Percentiles rank a stretch among this genome's conserved stretches.
Evolutionary conservation across 2,329 filamentous ascomycete species (phyloP).

Genomic region (Pyrenophora tritici-repentis): DNA sequence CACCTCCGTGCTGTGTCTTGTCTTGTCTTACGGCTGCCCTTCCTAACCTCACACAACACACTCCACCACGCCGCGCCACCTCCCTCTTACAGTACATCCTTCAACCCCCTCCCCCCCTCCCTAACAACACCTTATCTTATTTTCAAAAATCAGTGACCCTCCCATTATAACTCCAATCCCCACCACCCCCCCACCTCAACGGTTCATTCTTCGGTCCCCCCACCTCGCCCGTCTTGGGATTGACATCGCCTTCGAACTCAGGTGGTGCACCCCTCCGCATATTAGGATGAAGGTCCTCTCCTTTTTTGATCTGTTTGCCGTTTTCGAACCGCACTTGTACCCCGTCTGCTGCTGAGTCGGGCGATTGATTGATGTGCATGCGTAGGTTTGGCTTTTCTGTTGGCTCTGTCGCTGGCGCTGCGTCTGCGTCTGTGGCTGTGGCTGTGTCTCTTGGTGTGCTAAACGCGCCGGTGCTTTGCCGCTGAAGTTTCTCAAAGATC

Average conservation of each 20-base stretch:
- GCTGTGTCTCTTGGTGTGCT: constrained; percentile 62
- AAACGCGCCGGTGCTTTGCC: constrained; percentile 74
- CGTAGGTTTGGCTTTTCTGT: constrained; percentile 43
- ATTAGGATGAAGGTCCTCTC: constrained; percentile 71
- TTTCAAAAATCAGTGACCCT: constrained; percentile 82
- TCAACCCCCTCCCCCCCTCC: too few species aligned
- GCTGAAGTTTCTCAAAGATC: constrained; percentile 85
- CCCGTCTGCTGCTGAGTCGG: constrained; percentile 1
- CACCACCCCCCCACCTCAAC: constrained; percentile 76
- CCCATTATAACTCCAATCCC: constrained; percentile 94
- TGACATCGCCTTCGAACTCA: constrained; percentile 90
- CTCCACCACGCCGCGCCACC: background rate
- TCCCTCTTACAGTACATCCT: background rate
- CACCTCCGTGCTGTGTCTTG: too few species aligned
- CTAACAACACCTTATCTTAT: background rate
- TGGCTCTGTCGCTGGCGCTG: too few species aligned
- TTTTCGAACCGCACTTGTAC: constrained; percentile 22
- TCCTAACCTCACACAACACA: background rate
- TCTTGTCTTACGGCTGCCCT: background rate
- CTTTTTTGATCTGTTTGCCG: constrained; percentile 56
- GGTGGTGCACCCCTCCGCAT: constrained; percentile 77
- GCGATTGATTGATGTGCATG: constrained; percentile 40
- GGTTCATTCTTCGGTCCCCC: constrained; percentile 98
- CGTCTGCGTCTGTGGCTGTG: too few species aligned
- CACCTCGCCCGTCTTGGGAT: constrained; percentile 93